Evolutionary conservation across 2,329 filamentous ascomycete genomes (phyloP), one percentile per base, ranked within the genome.

Genomic region (Chaetomium sp.): DNA sequence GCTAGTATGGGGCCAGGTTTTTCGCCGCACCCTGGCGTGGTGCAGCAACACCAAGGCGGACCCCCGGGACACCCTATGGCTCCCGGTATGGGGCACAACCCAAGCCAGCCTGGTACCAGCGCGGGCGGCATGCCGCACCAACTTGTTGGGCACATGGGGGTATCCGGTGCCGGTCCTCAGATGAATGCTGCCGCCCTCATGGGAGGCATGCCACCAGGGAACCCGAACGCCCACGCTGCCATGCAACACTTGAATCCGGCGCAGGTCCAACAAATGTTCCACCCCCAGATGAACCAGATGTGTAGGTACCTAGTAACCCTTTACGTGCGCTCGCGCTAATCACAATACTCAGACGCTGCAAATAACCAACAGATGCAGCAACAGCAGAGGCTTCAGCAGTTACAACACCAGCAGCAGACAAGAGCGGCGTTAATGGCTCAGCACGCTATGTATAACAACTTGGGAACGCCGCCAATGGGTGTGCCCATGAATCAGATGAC

Each of bases 151-250:
- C 89, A 90, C 71, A 90, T 91, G 80, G 87, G 85, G 67, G 90
- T 90, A 31, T 90, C 90, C 64, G 89, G 86, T 42, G 89, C 90
- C 23, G 87, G 87, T 70, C 86, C 85, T 67, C 89, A 91, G 74
- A 88, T 91, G 69, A 91, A 87, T 74, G 88, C 90, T 72, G 85
- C 85, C 31, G 84, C 87, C 63, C 85, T 93, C 83, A 92, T 93
- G 89, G 85, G 80, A 69, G 88, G 85, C 64, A 91, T 93, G 87
- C 89, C 90, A 68, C 89, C 88, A 86, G 69, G 89, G 67, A 84
- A 81, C 61, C 85, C 85, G 65, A 90, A 87, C 76, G 84, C 85
- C 65, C 90, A 92, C 77, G 88, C 88, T 77, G 88, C 88, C 21
- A 78, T 93, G 71, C 88, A 89, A 73, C 90, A 93, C 74, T 75